Percentiles rank a stretch among this genome's conserved stretches.
Conservation (phyloP, 1,284 basidiomycete genomes). For the Puccinia hordei region DNA sequence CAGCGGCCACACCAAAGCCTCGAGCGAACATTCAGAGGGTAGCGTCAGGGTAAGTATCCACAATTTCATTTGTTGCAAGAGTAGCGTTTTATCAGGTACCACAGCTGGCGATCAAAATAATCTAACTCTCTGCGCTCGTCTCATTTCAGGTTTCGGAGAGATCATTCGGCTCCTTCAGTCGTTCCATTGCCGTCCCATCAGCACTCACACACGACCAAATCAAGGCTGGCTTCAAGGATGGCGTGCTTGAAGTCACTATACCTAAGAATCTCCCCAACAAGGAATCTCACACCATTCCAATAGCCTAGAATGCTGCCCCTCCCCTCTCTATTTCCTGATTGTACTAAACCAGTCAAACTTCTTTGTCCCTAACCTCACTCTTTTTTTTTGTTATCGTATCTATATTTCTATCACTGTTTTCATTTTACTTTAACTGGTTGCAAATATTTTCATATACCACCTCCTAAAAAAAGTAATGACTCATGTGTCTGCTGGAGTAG, state of each 20-base stretch:
- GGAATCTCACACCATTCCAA: slow-evolving; percentile 34
- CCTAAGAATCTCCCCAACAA: slow-evolving; percentile 6
- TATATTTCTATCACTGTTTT: too few species aligned
- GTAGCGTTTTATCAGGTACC: neutral
- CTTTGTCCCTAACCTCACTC: neutral
- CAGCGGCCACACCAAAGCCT: slow-evolving; percentile 22
- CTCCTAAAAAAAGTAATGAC: too few species aligned
- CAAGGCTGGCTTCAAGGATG: slow-evolving; percentile 41
- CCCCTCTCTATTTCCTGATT: neutral
- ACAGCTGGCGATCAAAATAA: neutral
- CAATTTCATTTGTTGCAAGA: neutral
- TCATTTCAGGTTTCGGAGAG: slow-evolving; percentile 36
- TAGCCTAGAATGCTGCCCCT: neutral
- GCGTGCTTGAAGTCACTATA: slow-evolving; percentile 22
- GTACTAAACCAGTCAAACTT: too few species aligned
- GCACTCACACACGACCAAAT: slow-evolving; percentile 24
- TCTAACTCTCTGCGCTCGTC: neutral
- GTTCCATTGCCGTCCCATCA: slow-evolving; percentile 22
- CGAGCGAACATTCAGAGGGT: slow-evolving; percentile 23
- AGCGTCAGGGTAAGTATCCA: slow-evolving; percentile 32
- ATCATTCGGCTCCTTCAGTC: slow-evolving; percentile 32
- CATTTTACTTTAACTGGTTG: too few species aligned
- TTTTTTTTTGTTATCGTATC: too few species aligned
- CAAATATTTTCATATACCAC: too few species aligned
- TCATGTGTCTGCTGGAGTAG: too few species aligned